These are phyloP conservation scores for Vigna mungo DNA, from an alignment of 306 rosid genomes.

Conservation along the genomic window DNA sequence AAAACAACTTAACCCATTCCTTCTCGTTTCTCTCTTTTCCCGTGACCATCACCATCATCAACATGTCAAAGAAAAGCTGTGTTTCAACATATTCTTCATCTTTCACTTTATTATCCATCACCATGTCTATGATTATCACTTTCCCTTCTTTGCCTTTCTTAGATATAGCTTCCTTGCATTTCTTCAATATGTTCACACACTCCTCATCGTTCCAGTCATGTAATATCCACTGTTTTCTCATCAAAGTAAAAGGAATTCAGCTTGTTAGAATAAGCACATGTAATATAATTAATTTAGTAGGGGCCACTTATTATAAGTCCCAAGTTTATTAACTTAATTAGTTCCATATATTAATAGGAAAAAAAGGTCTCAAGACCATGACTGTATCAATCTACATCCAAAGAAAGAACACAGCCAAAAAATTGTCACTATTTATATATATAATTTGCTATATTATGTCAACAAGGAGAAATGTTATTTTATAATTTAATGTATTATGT, in stretches of 20 bases:
- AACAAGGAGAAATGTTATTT: too few species aligned
- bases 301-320: too few species aligned
- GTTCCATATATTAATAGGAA: too few species aligned
- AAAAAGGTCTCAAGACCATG: too few species aligned
- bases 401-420: too few species aligned
- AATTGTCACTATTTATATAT: too few species aligned
- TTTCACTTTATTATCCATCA: background rate
- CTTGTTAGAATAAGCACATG: too few species aligned
- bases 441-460: too few species aligned
- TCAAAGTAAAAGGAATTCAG: background rate
- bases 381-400: too few species aligned
- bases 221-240: conserved; percentile 30
- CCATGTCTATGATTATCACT: conserved; percentile 41
- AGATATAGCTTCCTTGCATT: conserved; percentile 34
- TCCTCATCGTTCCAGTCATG: conserved; percentile 43
- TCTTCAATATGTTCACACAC: conserved; percentile 24
- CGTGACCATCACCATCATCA: conserved; percentile 4
- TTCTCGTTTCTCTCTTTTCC: conserved; percentile 41
- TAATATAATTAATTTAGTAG: too few species aligned
- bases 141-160: background rate
- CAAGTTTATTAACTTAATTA: too few species aligned
- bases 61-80: conserved; percentile 39
- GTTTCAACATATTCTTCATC: background rate
- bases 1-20: conserved; percentile 36
- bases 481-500: too few species aligned